Evolutionary conservation across 352 stramenopile genomes (phyloP).

Genomic region (Hyaloperonospora arabidopsidis): DNA sequence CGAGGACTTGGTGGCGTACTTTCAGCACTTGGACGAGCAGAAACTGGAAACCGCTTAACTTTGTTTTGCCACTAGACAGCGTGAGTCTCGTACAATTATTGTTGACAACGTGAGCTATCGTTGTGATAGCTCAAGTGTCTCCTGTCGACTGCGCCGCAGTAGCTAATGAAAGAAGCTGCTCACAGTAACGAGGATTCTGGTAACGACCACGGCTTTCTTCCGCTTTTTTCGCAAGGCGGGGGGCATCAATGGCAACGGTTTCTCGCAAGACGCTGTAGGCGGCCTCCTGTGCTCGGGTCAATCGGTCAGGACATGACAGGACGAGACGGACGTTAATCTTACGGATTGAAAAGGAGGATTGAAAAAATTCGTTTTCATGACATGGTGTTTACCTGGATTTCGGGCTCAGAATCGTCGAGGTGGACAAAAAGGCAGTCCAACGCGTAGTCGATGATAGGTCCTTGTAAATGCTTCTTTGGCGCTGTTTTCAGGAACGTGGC

Average conservation of each 20-base stretch:
- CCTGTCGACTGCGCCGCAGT: constrained; percentile 22
- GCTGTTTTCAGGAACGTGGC: constrained; percentile 79
- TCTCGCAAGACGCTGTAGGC: constrained; percentile 67
- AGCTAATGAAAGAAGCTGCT: constrained; percentile 50
- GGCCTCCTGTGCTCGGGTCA: constrained; percentile 35
- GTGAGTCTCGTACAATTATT: no score
- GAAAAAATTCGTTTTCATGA: neutral
- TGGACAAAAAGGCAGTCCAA: constrained; percentile 88
- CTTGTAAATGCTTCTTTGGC: constrained; percentile 76
- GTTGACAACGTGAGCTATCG: no score
- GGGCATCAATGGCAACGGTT: constrained; percentile 48
- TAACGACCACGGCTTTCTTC: constrained; percentile 65
- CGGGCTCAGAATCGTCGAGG: constrained; percentile 80
- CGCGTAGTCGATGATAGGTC: constrained; percentile 87
- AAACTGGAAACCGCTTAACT: constrained; percentile 37
- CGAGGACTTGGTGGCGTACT: constrained; percentile 52
- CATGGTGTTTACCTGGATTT: constrained; percentile 57
- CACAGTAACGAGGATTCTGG: constrained; percentile 63
- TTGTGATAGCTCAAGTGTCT: constrained; percentile 7
- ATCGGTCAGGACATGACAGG: constrained; percentile 1
- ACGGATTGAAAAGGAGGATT: neutral
- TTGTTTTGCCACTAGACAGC: constrained; percentile 4
- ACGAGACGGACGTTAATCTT: no score
- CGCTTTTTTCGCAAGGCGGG: constrained; percentile 60
- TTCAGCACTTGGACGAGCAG: constrained; percentile 51